A percentile compares a stretch with the other conserved stretches of the same genome.
These are phyloP conservation scores for Aspergillus melleus DNA, from an alignment of 2,329 filamentous ascomycete genomes.

Conservation along the genomic window DNA sequence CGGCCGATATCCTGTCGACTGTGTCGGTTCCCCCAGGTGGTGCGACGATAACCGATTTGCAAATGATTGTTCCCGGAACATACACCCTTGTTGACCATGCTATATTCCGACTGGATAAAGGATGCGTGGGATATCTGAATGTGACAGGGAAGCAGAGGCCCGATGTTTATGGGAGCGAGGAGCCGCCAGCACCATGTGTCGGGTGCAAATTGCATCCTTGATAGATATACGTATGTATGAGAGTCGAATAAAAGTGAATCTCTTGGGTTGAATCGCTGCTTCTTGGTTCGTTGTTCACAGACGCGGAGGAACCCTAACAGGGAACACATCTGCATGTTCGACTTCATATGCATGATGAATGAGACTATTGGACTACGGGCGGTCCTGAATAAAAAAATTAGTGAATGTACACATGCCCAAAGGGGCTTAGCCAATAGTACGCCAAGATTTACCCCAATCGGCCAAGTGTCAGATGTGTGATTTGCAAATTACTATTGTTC, in stretches of 20 bases:
- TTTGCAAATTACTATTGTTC: neutral
- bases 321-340: neutral
- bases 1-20: conserved; percentile 27
- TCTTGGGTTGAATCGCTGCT: neutral
- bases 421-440: neutral
- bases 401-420: neutral
- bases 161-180: conserved; percentile 27
- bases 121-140: conserved; percentile 37
- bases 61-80: conserved; percentile 33
- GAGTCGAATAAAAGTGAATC: too few species aligned
- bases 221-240: neutral
- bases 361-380: neutral
- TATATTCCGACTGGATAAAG: conserved; percentile 37
- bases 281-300: neutral
- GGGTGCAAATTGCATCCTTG: conserved; percentile 34
- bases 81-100: conserved; percentile 38
- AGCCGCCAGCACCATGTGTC: conserved; percentile 29
- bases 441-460: neutral
- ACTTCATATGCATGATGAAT: neutral
- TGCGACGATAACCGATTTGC: conserved; percentile 33
- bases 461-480: neutral
- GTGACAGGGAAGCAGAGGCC: conserved; percentile 30
- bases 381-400: neutral
- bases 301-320: neutral
- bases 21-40: conserved; percentile 29